These are phyloP conservation scores for Kurtzmaniella quercitrusa DNA, from an alignment of 1,139 yeast species.

Conservation along the genomic window DNA sequence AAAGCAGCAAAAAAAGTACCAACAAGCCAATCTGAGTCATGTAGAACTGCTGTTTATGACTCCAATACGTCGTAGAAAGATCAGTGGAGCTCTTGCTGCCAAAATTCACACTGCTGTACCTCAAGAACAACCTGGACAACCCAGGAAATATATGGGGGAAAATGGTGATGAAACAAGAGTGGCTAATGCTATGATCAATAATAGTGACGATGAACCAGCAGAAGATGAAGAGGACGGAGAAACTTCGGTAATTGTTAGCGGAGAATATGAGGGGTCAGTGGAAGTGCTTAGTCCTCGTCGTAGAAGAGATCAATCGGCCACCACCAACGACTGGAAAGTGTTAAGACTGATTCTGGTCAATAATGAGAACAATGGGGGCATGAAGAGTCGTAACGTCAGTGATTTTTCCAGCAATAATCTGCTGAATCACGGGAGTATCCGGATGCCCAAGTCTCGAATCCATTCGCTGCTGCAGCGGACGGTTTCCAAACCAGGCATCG, in stretches of 20 bases:
- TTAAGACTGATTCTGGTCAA: slow-evolving; percentile 41
- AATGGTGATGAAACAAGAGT: slow-evolving; percentile 8
- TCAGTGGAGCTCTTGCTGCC: slow-evolving; percentile 66
- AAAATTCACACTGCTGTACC: slow-evolving; percentile 80
- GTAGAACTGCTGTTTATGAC: slow-evolving; percentile 54
- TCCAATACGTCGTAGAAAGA: slow-evolving; percentile 67
- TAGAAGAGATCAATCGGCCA: slow-evolving; percentile 16
- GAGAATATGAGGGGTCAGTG: slow-evolving; percentile 5
- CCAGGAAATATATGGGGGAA: slow-evolving; percentile 61
- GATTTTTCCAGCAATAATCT: slow-evolving; percentile 17
- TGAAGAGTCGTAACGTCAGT: background rate
- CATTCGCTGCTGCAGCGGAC: slow-evolving; percentile 24
- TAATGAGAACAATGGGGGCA: slow-evolving; percentile 25
- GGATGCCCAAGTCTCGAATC: slow-evolving; percentile 30
- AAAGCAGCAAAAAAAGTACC: slow-evolving; percentile 39
- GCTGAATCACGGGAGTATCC: slow-evolving; percentile 17
- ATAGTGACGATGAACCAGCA: slow-evolving; percentile 13
- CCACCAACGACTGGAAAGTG: slow-evolving; percentile 33
- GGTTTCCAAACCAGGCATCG: slow-evolving; percentile 15
- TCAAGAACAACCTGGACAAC: slow-evolving; percentile 93
- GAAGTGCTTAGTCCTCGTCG: slow-evolving; percentile 17
- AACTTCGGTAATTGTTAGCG: slow-evolving; percentile 1
- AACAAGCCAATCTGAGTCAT: slow-evolving; percentile 23
- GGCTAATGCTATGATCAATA: slow-evolving; percentile 7
- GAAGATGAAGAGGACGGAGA: slow-evolving; percentile 3